Conservation (phyloP, 1,284 basidiomycete genomes). For the Volvariella surrecta region DNA sequence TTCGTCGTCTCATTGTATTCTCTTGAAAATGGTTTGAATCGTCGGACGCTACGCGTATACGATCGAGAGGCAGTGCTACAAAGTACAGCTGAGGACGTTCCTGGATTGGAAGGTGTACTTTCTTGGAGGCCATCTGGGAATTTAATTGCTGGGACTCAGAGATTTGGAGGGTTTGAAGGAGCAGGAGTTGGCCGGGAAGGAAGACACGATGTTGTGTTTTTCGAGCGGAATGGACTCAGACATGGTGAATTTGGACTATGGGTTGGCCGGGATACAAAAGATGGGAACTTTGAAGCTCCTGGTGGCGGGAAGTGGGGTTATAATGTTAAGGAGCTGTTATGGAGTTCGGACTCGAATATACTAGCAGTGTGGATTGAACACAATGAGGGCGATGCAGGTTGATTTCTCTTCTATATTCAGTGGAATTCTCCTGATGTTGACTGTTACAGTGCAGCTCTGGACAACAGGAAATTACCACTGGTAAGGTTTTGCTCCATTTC, state of each 20-base stretch:
- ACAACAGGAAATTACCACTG: slow-evolving; percentile 95
- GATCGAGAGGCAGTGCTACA: slow-evolving; percentile 74
- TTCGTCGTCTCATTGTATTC: slow-evolving; percentile 80
- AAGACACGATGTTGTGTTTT: slow-evolving; percentile 87
- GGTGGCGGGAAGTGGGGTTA: slow-evolving; percentile 44
- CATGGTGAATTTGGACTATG: slow-evolving; percentile 82
- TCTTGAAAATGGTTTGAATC: slow-evolving; percentile 13
- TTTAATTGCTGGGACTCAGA: slow-evolving; percentile 76
- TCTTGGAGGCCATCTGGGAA: slow-evolving; percentile 88
- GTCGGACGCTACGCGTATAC: slow-evolving; percentile 72
- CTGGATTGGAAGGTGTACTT: slow-evolving; percentile 77
- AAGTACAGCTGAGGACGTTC: slow-evolving; percentile 78
- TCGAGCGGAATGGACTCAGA: slow-evolving; percentile 90
- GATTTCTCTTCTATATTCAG: slow-evolving; percentile 11
- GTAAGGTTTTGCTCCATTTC: slow-evolving; percentile 28
- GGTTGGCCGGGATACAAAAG: neutral
- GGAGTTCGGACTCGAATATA: slow-evolving; percentile 88
- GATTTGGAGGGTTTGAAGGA: slow-evolving; percentile 64
- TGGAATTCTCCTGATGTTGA: neutral
- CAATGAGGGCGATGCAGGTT: slow-evolving; percentile 62
- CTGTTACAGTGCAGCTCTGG: slow-evolving; percentile 80
- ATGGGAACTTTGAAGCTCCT: neutral
- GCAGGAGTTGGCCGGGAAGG: slow-evolving; percentile 61
- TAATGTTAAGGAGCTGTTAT: slow-evolving; percentile 67
- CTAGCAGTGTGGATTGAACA: slow-evolving; percentile 80